Evolutionary conservation across 2,329 filamentous ascomycete genomes (phyloP), one percentile per base, ranked within the genome.

Genomic region (Chaetomium sp.): DNA sequence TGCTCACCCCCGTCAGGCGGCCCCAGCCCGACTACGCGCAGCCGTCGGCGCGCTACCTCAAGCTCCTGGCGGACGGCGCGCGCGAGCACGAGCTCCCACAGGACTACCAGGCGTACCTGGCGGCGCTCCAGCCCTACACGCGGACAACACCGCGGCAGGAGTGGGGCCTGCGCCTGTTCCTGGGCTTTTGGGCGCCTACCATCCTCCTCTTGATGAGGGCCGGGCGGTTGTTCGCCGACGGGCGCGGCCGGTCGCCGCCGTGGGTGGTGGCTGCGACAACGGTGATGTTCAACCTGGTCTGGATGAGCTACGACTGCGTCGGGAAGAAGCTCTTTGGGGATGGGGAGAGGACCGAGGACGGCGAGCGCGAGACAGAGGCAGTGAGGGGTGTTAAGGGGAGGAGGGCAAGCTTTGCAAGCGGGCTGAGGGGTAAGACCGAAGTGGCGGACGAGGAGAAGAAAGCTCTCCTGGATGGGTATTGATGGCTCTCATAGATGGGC

Each of bases 41-140:
- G 77, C 85, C 95, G 0, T 96, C 92, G 2, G 82, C 86, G 51
- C 88, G 95, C 13, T 98, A 99, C 75, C 80, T 97, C 27, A 88
- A 89, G 66, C 83, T 97, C 58, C 85, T 99, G 70, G 86, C 83
- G 16, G 85, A 89, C 69, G 95, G 95, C 19, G 93, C 92, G 0
- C 79, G 80, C 1, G 93, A 98, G 75, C 90, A 95, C 74, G 81
- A 82, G n/a, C 82, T 99, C 0, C 95, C 95, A 0, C 77, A 82
- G 5, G 88, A 90, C 62, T 99, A 97, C 74, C 88, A 88, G 70
- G 78, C 80, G 1, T 96, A 93, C 75, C 82, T 99, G 3, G 79
- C 83, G 8, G 78, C 82, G 16, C 81, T 97, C 54, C 84, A 85
- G 61, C 80, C 91, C 0, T 98, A 94, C 75, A 86, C 81, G 0